Conservation (phyloP, 192 early-diverging fungal genomes). For the Umbelopsis sp. region DNA sequence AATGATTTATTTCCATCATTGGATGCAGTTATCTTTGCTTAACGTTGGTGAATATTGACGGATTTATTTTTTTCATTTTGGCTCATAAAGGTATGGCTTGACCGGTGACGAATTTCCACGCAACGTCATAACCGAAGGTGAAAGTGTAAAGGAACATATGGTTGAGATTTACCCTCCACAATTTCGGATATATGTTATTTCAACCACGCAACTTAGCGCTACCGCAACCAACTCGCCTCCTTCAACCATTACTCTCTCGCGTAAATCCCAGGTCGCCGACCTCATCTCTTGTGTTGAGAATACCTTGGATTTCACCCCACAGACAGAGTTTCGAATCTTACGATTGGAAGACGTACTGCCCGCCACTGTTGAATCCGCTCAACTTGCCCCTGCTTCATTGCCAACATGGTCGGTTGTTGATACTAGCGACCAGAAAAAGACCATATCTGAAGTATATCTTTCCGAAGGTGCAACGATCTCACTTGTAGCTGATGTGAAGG, state of each 20-base stretch:
- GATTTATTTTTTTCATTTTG: constrained; percentile 28
- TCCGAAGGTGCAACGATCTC: not conserved
- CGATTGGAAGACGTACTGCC: constrained; percentile 11
- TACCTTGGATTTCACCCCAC: constrained; percentile 1
- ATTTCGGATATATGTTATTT: constrained; percentile 38
- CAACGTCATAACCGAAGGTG: constrained; percentile 32
- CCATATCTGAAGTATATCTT: constrained; percentile 7
- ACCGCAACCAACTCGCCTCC: constrained; percentile 24
- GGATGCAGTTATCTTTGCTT: not conserved
- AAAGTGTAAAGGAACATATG: constrained; percentile 17
- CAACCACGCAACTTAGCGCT: constrained; percentile 9
- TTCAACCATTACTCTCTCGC: constrained; percentile 28
- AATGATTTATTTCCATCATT: constrained; percentile 4
- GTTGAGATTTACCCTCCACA: constrained; percentile 45
- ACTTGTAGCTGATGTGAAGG: not conserved
- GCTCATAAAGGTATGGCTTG: constrained; percentile 39
- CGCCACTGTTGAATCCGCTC: not conserved
- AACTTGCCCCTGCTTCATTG: not conserved
- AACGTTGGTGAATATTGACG: not conserved
- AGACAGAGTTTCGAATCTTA: constrained; percentile 28
- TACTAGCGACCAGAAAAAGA: not conserved
- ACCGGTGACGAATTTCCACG: constrained; percentile 40
- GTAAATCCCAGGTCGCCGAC: constrained; percentile 28
- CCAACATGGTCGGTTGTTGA: not conserved
- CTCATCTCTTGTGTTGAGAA: constrained; percentile 25